phyloP scores from a whole-genome alignment of 2,329 filamentous ascomycete genomes.

The Colletotrichum gloeosporioides region DNA sequence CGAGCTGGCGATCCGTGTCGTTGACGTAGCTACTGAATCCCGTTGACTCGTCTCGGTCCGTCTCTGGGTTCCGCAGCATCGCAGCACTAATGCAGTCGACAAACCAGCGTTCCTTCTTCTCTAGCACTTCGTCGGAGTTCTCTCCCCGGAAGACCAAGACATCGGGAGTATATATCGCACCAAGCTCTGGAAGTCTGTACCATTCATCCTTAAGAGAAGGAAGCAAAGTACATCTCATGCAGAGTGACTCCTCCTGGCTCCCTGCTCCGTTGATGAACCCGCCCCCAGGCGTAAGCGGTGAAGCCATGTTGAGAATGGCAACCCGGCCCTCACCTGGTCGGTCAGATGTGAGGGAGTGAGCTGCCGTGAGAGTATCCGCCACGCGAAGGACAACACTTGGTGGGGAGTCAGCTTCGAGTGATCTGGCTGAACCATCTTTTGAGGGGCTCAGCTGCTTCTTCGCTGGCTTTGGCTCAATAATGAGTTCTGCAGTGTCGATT shows the following conservation, averaged over 20 bases:
- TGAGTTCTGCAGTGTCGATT: slow-evolving; percentile 55
- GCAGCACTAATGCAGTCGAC: slow-evolving; percentile 64
- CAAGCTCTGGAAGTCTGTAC: slow-evolving; percentile 64
- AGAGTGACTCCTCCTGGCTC: slow-evolving; percentile 67
- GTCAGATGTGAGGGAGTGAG: slow-evolving; percentile 37
- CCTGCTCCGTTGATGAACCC: slow-evolving; percentile 65
- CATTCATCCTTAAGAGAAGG: slow-evolving; percentile 62
- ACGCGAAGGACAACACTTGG: slow-evolving; percentile 50
- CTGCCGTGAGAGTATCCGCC: slow-evolving; percentile 60
- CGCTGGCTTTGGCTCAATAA: slow-evolving; percentile 35
- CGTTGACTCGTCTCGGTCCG: slow-evolving; percentile 39
- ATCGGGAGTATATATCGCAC: slow-evolving; percentile 61
- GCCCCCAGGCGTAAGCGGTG: slow-evolving; percentile 64
- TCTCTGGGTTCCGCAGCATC: slow-evolving; percentile 64
- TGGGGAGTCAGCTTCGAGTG: not conserved
- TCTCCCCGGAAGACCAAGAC: slow-evolving; percentile 61
- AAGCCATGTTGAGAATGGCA: slow-evolving; percentile 69
- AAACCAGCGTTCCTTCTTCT: slow-evolving; percentile 58
- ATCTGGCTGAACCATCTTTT: not conserved
- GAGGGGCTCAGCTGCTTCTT: not conserved
- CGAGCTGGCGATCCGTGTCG: slow-evolving; percentile 55
- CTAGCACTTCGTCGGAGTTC: slow-evolving; percentile 38
- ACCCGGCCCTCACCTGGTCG: slow-evolving; percentile 35
- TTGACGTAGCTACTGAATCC: slow-evolving; percentile 42
- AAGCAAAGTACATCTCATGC: slow-evolving; percentile 64